Percentiles rank a stretch among this genome's conserved stretches.
These are phyloP conservation scores for Zymoseptoria brevis DNA, from an alignment of 2,329 filamentous ascomycete species.

Conservation along the genomic window DNA sequence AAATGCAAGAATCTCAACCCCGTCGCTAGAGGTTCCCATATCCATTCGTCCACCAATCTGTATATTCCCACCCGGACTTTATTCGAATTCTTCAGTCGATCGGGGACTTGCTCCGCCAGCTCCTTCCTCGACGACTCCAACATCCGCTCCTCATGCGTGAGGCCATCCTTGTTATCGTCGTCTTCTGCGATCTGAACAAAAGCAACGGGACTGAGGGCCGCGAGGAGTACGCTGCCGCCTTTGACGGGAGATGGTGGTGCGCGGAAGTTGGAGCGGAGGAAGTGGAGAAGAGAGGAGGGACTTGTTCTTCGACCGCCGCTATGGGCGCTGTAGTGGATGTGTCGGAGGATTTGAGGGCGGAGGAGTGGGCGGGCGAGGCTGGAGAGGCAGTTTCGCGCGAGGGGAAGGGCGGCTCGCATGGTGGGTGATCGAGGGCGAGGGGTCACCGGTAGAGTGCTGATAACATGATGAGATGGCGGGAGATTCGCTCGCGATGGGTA, in stretches of 20 bases:
- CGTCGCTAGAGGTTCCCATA: conserved; percentile 80
- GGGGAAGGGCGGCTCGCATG: conserved; percentile 24
- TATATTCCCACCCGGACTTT: conserved; percentile 53
- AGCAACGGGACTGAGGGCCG: conserved; percentile 48
- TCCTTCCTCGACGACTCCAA: conserved; percentile 72
- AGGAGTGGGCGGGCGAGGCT: conserved; percentile 14
- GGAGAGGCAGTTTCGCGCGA: conserved; percentile 22
- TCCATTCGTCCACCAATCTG: conserved; percentile 60
- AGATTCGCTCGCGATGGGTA: neutral
- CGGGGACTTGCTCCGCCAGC: conserved; percentile 59
- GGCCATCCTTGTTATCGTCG: conserved; percentile 38
- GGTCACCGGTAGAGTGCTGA: neutral
- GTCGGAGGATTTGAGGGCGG: conserved; percentile 25
- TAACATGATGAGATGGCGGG: neutral
- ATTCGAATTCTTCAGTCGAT: conserved; percentile 52
- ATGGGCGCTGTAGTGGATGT: conserved; percentile 24
- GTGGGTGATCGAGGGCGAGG: neutral
- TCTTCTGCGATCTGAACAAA: conserved; percentile 53
- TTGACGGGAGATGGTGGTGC: conserved; percentile 29
- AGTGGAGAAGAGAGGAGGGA: conserved; percentile 20
- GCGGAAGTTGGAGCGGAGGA: conserved; percentile 21
- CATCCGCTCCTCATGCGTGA: conserved; percentile 81
- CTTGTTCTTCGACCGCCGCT: conserved; percentile 19
- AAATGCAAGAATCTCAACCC: conserved; percentile 82
- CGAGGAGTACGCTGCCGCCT: conserved; percentile 29